A percentile compares a stretch with the other conserved stretches of the same genome.
Evolutionary conservation across 352 stramenopile species (phyloP).

Genomic region (Pythium dissotocum): DNA sequence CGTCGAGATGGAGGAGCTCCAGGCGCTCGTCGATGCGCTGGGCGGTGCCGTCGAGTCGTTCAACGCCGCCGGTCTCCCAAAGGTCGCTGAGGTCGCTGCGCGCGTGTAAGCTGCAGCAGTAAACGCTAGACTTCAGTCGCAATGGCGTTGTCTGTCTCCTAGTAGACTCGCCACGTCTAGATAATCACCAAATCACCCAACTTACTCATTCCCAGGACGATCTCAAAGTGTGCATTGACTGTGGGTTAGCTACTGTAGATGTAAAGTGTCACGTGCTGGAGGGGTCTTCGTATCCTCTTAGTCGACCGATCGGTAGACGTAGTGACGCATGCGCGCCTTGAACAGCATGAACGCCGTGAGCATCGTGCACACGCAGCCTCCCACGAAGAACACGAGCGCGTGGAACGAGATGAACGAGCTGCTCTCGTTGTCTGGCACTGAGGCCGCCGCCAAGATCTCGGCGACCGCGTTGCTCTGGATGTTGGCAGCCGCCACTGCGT

Average conservation of each 20-base stretch:
- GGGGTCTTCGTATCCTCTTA: constrained; percentile 19
- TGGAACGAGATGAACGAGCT: constrained; percentile 21
- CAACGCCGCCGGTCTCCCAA: constrained; percentile 51
- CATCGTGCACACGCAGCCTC: constrained; percentile 55
- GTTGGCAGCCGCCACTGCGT: constrained; percentile 9
- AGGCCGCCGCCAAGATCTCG: constrained; percentile 12
- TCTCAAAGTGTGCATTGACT: not conserved
- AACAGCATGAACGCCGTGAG: constrained; percentile 44
- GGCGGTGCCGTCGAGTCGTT: constrained; percentile 51
- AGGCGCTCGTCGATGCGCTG: constrained; percentile 62
- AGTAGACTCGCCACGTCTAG: not conserved
- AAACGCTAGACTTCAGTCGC: too few species aligned
- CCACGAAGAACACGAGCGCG: constrained; percentile 57
- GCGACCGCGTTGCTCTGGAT: not conserved
- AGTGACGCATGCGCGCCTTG: constrained; percentile 46
- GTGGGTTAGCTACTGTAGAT: not conserved
- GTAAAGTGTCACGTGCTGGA: not conserved
- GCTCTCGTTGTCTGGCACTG: constrained; percentile 6
- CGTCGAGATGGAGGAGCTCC: constrained; percentile 69
- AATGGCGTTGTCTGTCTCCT: not conserved
- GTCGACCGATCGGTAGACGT: constrained; percentile 62
- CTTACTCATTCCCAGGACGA: not conserved
- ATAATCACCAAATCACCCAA: not conserved
- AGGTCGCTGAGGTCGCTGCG: constrained; percentile 44
- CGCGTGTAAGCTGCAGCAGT: constrained; percentile 21